These are phyloP conservation scores for Oryza punctata DNA, from an alignment of 176 grass and related monocot species.

Conservation along the genomic window DNA sequence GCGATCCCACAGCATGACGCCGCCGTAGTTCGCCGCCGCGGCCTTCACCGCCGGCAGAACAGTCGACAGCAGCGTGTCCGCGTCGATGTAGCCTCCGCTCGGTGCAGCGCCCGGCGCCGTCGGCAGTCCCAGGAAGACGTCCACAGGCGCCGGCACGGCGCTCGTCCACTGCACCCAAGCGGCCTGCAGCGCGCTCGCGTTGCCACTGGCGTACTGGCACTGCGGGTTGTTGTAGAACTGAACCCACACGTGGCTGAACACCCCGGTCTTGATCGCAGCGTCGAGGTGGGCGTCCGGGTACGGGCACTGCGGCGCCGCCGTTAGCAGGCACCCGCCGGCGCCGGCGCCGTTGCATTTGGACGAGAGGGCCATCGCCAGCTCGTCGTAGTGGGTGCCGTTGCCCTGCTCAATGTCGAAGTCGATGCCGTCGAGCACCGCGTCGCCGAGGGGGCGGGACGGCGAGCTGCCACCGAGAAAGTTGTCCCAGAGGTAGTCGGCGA, in stretches of 20 bases:
- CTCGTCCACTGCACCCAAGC: slow-evolving; percentile 38
- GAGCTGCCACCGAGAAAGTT: slow-evolving; percentile 38
- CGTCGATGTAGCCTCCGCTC: background rate
- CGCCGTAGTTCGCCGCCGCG: slow-evolving; percentile 38
- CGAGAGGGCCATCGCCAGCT: slow-evolving; percentile 6
- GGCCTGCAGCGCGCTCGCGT: background rate
- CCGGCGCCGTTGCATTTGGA: background rate
- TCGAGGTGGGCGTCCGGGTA: slow-evolving; percentile 44
- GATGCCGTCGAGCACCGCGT: slow-evolving; percentile 41
- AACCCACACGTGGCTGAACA: slow-evolving; percentile 47
- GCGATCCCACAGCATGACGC: slow-evolving; percentile 38
- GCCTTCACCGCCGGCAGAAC: background rate
- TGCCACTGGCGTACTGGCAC: background rate
- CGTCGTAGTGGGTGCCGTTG: background rate
- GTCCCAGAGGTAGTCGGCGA: slow-evolving; percentile 41
- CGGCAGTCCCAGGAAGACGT: background rate
- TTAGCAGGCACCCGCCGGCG: background rate
- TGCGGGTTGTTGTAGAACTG: slow-evolving; percentile 69
- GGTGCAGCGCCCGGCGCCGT: background rate
- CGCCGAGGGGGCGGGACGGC: background rate
- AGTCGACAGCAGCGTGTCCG: background rate
- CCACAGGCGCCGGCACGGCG: background rate
- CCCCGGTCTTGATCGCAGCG: background rate
- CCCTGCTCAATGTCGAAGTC: slow-evolving; percentile 48
- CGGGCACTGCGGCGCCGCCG: slow-evolving; percentile 59